Percentiles rank a stretch among this genome's conserved stretches.
phyloP scores from a whole-genome alignment of 2,329 filamentous ascomycete genomes.

The Fusarium drepaniforme region DNA sequence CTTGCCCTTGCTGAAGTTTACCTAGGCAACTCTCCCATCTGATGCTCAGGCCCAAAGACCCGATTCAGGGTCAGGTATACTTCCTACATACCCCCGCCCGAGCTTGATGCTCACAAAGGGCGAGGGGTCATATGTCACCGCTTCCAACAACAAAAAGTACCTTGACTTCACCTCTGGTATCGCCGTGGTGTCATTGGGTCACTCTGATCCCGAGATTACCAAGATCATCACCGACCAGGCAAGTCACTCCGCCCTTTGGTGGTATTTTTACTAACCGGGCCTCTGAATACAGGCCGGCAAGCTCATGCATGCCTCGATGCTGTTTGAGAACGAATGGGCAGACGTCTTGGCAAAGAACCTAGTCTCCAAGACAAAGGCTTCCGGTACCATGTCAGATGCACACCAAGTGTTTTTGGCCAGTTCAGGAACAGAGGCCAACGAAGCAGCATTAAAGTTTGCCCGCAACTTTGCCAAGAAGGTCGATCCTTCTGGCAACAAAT shows the following conservation, averaged over 20 bases:
- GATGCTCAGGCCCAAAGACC: not conserved
- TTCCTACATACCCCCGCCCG: slow-evolving; percentile 13
- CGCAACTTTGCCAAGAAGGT: slow-evolving; percentile 1
- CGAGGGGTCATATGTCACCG: slow-evolving; percentile 5
- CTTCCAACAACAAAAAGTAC: not conserved
- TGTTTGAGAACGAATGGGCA: slow-evolving; percentile 14
- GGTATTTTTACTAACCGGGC: not conserved
- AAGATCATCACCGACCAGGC: slow-evolving; percentile 5
- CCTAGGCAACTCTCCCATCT: not conserved
- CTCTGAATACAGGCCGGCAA: not conserved
- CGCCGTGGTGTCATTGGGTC: slow-evolving; percentile 1
- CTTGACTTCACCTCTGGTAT: slow-evolving; percentile 12
- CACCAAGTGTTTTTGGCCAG: slow-evolving; percentile 7
- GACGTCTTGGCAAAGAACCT: slow-evolving; percentile 1
- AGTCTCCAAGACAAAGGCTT: slow-evolving; percentile 2
- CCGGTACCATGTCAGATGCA: slow-evolving; percentile 8
- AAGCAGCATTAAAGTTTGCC: slow-evolving; percentile 11
- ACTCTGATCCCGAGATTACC: slow-evolving; percentile 4
- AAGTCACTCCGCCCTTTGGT: not conserved
- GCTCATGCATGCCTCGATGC: slow-evolving; percentile 8
- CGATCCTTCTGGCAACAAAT: slow-evolving; percentile 4
- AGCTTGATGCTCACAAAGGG: not conserved
- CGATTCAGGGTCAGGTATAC: not conserved
- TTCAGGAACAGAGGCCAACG: slow-evolving; percentile 12
- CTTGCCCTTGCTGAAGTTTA: not conserved